A percentile compares a stretch with the other conserved stretches of the same genome.
phyloP scores from a whole-genome alignment of 2,329 filamentous ascomycete species.

The Trichoderma pleuroti region DNA sequence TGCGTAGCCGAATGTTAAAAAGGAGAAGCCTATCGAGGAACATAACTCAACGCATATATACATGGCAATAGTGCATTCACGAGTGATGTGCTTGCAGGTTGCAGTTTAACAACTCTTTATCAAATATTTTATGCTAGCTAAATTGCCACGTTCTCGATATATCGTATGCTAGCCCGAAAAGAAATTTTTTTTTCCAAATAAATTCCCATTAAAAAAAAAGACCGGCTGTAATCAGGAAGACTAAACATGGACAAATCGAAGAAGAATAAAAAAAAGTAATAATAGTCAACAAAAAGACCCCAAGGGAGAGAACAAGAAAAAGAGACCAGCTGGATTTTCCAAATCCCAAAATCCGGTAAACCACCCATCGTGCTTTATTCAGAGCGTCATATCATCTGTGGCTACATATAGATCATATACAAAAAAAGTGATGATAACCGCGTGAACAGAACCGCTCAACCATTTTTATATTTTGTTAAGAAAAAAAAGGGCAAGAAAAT shows the following conservation, averaged over 20 bases:
- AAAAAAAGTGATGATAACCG: slow-evolving; percentile 17
- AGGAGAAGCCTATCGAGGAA: not conserved
- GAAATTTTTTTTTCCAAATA: not conserved
- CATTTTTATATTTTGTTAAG: not conserved
- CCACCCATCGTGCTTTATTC: slow-evolving; percentile 4
- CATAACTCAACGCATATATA: not conserved
- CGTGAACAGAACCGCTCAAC: not conserved
- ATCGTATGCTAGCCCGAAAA: not conserved
- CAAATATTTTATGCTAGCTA: not conserved
- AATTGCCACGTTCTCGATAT: not conserved
- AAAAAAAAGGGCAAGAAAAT: slow-evolving; percentile 24
- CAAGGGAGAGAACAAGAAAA: not conserved
- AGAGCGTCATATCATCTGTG: not conserved
- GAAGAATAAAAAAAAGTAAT: not conserved
- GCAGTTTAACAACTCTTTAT: not conserved
- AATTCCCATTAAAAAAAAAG: not conserved
- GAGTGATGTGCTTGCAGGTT: not conserved
- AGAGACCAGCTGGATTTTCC: not conserved
- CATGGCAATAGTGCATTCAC: not conserved
- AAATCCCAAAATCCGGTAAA: slow-evolving; percentile 1
- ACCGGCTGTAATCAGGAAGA: not conserved
- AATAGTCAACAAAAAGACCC: not conserved
- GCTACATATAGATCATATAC: slow-evolving; percentile 17
- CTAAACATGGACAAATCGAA: not conserved
- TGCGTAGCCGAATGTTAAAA: not conserved